phyloP scores from a whole-genome alignment of 768 basidiomycete genomes.

The Lyophyllum semitale region DNA sequence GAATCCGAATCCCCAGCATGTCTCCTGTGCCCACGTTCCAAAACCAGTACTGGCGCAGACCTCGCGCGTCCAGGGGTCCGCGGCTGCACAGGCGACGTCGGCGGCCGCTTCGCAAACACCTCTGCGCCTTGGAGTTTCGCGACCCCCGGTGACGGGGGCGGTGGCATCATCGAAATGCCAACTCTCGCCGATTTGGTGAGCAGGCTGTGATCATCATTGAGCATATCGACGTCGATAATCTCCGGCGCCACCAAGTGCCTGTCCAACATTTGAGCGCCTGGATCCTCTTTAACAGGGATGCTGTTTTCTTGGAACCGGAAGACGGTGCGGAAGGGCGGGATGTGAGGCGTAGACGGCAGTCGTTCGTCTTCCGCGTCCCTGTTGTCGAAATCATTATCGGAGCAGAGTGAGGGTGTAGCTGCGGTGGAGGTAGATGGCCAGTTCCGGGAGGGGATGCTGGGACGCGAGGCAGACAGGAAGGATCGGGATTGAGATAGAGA shows the following conservation, averaged over 20 bases:
- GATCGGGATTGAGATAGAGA: slow-evolving; percentile 23
- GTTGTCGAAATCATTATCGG: slow-evolving; percentile 60
- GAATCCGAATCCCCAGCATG: slow-evolving; percentile 17
- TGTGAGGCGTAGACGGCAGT: slow-evolving; percentile 55
- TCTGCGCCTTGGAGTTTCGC: slow-evolving; percentile 24
- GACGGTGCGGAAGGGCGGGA: slow-evolving; percentile 21
- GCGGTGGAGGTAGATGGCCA: slow-evolving; percentile 22
- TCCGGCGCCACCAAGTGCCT: slow-evolving; percentile 11
- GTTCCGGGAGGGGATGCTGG: slow-evolving; percentile 8
- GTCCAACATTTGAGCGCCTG: not conserved
- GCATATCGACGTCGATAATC: slow-evolving; percentile 40
- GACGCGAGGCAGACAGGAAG: slow-evolving; percentile 16
- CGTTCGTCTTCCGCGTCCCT: slow-evolving; percentile 54
- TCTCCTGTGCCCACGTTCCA: not conserved
- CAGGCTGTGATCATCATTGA: not conserved
- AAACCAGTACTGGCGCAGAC: slow-evolving; percentile 11
- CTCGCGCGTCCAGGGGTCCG: slow-evolving; percentile 55
- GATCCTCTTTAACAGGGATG: slow-evolving; percentile 14
- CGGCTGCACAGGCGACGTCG: slow-evolving; percentile 66
- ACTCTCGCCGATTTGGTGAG: not conserved
- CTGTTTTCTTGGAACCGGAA: slow-evolving; percentile 20
- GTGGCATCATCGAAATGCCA: slow-evolving; percentile 12
- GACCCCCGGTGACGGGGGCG: slow-evolving; percentile 14
- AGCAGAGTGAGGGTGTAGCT: slow-evolving; percentile 73
- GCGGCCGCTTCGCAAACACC: slow-evolving; percentile 61